Evolutionary conservation across 1,139 yeast species (phyloP).

Genomic region (Sugiyamaella castrensis): DNA sequence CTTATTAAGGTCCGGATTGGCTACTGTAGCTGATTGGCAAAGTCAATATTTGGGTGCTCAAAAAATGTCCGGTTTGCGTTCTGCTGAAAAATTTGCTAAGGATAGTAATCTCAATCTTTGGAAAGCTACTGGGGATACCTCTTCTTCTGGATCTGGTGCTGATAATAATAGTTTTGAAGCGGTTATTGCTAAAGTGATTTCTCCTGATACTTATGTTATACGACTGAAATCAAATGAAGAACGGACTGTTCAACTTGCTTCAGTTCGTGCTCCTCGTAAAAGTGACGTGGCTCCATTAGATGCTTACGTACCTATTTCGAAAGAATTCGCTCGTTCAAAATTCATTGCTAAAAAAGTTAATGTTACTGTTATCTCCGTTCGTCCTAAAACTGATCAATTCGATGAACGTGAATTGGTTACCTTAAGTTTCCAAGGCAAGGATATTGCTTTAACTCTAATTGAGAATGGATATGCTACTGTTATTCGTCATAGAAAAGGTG

Average conservation of each 20-base stretch:
- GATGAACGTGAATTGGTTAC: conserved; percentile 68
- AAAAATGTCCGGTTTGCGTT: conserved; percentile 59
- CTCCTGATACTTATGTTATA: conserved; percentile 65
- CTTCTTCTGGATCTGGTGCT: conserved; percentile 5
- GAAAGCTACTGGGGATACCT: conserved; percentile 40
- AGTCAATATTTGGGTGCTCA: conserved; percentile 65
- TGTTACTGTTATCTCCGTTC: conserved; percentile 59
- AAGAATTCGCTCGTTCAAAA: conserved; percentile 66
- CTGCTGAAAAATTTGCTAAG: conserved; percentile 67
- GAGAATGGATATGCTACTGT: conserved; percentile 73
- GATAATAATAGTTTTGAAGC: conserved; percentile 47
- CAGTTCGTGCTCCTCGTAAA: conserved; percentile 69
- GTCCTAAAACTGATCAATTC: conserved; percentile 61
- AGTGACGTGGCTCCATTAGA: conserved; percentile 53
- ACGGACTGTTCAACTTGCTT: conserved; percentile 65
- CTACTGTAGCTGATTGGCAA: conserved; percentile 81
- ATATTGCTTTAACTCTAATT: conserved; percentile 62
- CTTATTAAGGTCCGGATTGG: conserved; percentile 66
- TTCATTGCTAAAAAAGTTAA: conserved; percentile 67
- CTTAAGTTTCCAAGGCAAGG: conserved; percentile 49
- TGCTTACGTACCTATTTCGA: conserved; percentile 57
- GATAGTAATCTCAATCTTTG: conserved; percentile 60
- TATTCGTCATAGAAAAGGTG: conserved; percentile 72
- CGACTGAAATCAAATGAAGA: conserved; percentile 42
- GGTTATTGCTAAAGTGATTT: conserved; percentile 56